Conservation (phyloP, 176 grass and related monocot genomes). For the Metroxylon sagu region DNA sequence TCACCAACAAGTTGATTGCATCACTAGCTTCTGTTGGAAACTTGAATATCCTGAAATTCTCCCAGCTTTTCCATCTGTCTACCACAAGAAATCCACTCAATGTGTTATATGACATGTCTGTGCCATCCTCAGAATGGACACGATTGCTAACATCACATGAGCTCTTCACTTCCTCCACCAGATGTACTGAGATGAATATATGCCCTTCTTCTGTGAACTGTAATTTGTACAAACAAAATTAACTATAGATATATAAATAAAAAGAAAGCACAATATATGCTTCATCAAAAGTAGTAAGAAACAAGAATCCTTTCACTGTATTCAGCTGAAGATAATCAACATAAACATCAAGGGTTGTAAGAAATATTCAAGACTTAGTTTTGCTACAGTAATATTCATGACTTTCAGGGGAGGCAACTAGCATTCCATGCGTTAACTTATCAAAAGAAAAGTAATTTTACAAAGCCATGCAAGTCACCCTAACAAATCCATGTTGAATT, state of each 20-base stretch:
- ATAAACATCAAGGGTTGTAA: no score
- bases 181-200: constrained; percentile 67
- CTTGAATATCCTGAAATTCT: constrained; percentile 43
- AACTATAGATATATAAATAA: neutral
- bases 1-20: constrained; percentile 46
- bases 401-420: no score
- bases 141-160: constrained; percentile 9
- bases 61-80: constrained; percentile 31
- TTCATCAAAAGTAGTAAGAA: no score
- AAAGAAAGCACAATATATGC: no score
- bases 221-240: constrained; percentile 9
- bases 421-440: no score
- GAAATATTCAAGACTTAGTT: no score
- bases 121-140: neutral
- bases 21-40: constrained; percentile 20
- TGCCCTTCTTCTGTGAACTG: constrained; percentile 70
- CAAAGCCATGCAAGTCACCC: no score
- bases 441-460: no score
- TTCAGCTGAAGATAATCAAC: no score
- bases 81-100: constrained; percentile 52
- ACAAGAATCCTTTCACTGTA: no score
- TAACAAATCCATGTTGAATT: no score
- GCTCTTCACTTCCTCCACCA: constrained; percentile 51
- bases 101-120: constrained; percentile 23
- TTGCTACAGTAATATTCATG: no score